Conservation (phyloP, 305 asterid species). For the Fraxinus floribunda region DNA sequence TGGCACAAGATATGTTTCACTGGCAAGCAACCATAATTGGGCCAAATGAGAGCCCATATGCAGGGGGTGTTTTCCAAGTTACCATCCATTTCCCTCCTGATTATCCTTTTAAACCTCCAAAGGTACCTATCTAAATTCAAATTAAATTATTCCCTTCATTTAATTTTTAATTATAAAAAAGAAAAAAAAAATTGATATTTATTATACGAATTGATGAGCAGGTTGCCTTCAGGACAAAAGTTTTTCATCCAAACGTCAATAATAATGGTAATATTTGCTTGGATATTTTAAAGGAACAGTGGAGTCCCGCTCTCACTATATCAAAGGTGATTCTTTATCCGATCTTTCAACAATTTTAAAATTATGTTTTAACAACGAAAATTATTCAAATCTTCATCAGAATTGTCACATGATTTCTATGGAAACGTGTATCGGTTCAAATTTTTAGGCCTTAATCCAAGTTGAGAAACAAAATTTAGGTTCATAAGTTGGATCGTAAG, state of each 20-base stretch:
- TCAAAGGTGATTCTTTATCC: conserved; percentile 52
- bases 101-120: conserved; percentile 90
- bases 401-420: not conserved
- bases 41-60: conserved; percentile 82
- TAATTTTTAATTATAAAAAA: not conserved
- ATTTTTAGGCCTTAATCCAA: not conserved
- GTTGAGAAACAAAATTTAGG: not conserved
- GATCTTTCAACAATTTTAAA: not conserved
- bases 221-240: conserved; percentile 92
- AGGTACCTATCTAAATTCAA: conserved; percentile 40
- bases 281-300: conserved; percentile 88
- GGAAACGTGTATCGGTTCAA: not conserved
- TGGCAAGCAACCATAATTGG: conserved; percentile 97
- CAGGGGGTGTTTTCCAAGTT: conserved; percentile 90
- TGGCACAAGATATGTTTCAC: conserved; percentile 77
- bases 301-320: conserved; percentile 98
- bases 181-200: not conserved
- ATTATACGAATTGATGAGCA: conserved; percentile 24
- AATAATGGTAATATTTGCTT: conserved; percentile 84
- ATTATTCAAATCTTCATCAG: not conserved
- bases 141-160: not conserved
- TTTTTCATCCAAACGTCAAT: conserved; percentile 84
- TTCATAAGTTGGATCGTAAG: not conserved
- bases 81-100: conserved; percentile 83
- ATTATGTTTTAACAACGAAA: not conserved